These are phyloP conservation scores for Ceratobasidium sp. DNA, from an alignment of 1,284 basidiomycete species.

Conservation along the genomic window DNA sequence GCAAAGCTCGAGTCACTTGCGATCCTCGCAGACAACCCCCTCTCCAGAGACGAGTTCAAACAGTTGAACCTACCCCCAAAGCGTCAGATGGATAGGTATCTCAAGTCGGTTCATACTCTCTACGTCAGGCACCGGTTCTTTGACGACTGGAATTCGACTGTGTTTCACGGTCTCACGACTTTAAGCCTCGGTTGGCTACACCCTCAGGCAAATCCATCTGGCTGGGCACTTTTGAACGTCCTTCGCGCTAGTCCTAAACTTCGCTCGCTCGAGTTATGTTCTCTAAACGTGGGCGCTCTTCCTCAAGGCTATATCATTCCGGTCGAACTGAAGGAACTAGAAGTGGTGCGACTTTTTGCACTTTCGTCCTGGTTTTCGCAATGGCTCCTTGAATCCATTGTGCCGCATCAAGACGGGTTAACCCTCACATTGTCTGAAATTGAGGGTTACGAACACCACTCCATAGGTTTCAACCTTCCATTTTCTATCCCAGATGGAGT, in stretches of 20 bases:
- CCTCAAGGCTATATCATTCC: no score
- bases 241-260: not conserved
- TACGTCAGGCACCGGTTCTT: not conserved
- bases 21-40: not conserved
- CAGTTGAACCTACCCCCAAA: no score
- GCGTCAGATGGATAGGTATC: not conserved
- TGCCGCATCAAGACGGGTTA: no score
- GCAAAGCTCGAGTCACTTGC: not conserved
- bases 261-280: not conserved
- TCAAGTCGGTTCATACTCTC: constrained; percentile 1
- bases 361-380: no score
- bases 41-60: not conserved
- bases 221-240: not conserved
- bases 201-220: not conserved
- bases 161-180: not conserved
- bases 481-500: no score
- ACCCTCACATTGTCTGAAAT: no score
- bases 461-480: no score
- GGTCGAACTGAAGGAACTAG: not conserved
- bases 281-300: not conserved
- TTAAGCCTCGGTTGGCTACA: not conserved
- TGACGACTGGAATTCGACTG: not conserved
- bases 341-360: not conserved
- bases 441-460: no score
- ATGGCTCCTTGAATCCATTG: no score